Percentiles rank a stretch among this genome's conserved stretches.
Evolutionary conservation across 371 early-diverging fungal species (phyloP).

Genomic region (Syncephalastrum monosporum): DNA sequence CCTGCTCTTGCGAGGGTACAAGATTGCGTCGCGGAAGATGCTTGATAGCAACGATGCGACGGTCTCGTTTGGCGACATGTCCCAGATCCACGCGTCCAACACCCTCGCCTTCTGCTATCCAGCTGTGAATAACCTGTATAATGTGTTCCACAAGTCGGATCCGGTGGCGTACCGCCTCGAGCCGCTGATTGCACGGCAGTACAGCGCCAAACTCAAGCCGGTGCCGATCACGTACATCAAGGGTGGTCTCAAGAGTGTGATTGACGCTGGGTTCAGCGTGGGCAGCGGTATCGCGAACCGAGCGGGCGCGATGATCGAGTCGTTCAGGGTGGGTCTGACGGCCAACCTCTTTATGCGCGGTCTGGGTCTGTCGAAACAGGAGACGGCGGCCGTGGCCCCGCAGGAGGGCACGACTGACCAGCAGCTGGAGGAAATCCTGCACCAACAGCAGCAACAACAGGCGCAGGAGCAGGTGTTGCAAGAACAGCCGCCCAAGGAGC

Average conservation of each 20-base stretch:
- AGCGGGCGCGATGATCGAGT: slow-evolving; percentile 70
- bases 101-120: slow-evolving; percentile 52
- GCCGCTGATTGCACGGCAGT: slow-evolving; percentile 61
- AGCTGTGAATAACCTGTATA: slow-evolving; percentile 73
- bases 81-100: slow-evolving; percentile 14
- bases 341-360: slow-evolving; percentile 57
- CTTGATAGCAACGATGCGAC: slow-evolving; percentile 3
- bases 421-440: neutral
- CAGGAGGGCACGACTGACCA: slow-evolving; percentile 2
- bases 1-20: slow-evolving; percentile 68
- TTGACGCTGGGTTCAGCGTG: slow-evolving; percentile 62
- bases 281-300: slow-evolving; percentile 67
- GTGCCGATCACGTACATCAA: slow-evolving; percentile 78
- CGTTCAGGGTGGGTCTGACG: slow-evolving; percentile 56
- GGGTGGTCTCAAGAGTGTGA: slow-evolving; percentile 75
- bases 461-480: neutral
- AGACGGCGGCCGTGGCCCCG: neutral
- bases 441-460: neutral
- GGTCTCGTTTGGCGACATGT: slow-evolving; percentile 11
- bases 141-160: slow-evolving; percentile 75
- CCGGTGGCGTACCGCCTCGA: slow-evolving; percentile 72
- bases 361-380: slow-evolving; percentile 38
- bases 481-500: neutral
- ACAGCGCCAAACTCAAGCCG: slow-evolving; percentile 58
- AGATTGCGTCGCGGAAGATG: slow-evolving; percentile 50